Base-by-base conservation (phyloP, 1,139 yeast species). In the Candida sojae region DNA sequence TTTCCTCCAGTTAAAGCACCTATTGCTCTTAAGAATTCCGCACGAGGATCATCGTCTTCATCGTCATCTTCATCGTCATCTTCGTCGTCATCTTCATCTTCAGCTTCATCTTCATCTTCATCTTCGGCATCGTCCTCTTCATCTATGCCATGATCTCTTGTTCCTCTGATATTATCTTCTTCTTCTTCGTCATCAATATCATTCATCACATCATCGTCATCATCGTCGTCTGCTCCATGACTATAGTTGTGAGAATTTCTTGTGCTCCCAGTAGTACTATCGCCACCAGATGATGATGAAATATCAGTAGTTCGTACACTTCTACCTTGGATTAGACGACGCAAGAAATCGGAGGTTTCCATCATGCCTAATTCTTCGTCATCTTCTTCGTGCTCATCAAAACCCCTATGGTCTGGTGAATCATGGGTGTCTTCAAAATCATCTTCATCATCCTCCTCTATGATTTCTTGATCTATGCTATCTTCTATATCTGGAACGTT, bases 1-100 rank as follows among this genome's bases (percentile, higher is more conserved):
- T 52, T 45, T 17, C 37, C 44, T 3, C 58, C 61, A 1, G 64
- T 48, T 30, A 60, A 52, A 4, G 62, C 58, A 8, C 65, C 66
- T 40, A 64, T 56, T 4, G 70, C 72, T 35, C 73, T 54, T 9
- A 67, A 53, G 36, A 67, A 62, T 13, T 65, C 70, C 1, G 61
- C 57, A 13, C 68, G 54, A 1, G 68, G 63, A 44, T 63, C 70
- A 11, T 55, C 61, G 5, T 57, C 64, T 12, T 56, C 62, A 5
- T 50, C 54, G 9, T 51, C 64, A 23, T 55, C 63, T 21, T 35
- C 39, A 2, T 59, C 44, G 5, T 63, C 70, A 11, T 54, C 60
- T 6, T 57, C 64, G 13, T 56, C 61, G 7, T 50, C 54, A 11
- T 51, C 64, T 17, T 55, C 60, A 17, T 55, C 63, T 2, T 58